A percentile compares a stretch with the other conserved stretches of the same genome.
Conservation (phyloP, 345 rosid genomes). For the Camelina sativa region DNA sequence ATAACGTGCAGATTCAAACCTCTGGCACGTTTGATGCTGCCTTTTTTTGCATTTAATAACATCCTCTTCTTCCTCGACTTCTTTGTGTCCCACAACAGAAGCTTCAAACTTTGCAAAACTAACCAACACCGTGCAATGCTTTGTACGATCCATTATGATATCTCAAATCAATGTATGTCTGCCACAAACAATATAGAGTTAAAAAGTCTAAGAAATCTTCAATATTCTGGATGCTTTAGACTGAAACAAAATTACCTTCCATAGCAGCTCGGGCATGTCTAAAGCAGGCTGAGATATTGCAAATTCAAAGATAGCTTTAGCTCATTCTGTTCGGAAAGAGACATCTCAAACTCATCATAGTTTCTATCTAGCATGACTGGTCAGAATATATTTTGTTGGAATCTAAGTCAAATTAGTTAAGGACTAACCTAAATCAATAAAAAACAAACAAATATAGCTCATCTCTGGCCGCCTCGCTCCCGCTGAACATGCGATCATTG, state of each 20-base stretch:
- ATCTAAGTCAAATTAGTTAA: too few relatives aligned
- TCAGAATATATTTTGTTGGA: too few relatives aligned
- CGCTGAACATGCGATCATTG: too few relatives aligned
- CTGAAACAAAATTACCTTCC: not conserved
- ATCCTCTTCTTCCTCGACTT: not conserved
- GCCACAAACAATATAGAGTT: not conserved
- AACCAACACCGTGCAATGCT: slow-evolving; percentile 80
- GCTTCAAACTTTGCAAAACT: slow-evolving; percentile 78
- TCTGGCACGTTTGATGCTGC: not conserved
- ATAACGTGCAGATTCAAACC: too few relatives aligned
- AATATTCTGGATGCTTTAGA: not conserved
- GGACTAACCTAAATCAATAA: too few relatives aligned
- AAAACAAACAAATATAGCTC: too few relatives aligned
- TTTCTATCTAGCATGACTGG: too few relatives aligned
- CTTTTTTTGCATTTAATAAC: not conserved
- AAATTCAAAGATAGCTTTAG: not conserved
- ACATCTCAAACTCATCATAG: not conserved
- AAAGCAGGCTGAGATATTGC: not conserved
- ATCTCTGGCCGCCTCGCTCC: too few relatives aligned
- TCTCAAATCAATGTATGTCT: not conserved
- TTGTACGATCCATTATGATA: slow-evolving; percentile 47
- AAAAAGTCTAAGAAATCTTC: not conserved
- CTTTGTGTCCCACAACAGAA: slow-evolving; percentile 42
- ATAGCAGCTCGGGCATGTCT: not conserved
- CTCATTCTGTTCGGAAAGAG: not conserved